These are phyloP conservation scores for Dissophora ornata DNA, from an alignment of 192 early-diverging fungal genomes.

Conservation along the genomic window DNA sequence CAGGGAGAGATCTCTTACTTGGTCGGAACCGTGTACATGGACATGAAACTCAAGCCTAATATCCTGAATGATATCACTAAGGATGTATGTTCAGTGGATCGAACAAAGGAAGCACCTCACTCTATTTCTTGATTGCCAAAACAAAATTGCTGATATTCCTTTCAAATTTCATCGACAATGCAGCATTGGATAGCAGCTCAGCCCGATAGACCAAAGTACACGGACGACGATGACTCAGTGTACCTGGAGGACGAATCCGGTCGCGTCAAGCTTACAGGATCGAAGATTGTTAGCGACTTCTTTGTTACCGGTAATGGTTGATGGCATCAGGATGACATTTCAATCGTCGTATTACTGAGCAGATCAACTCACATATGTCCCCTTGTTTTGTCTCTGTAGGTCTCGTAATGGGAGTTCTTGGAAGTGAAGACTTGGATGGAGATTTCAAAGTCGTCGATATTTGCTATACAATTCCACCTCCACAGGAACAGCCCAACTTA, in stretches of 20 bases:
- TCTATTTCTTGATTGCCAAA: no score
- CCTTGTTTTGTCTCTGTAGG: no score
- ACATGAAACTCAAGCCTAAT: constrained; percentile 89
- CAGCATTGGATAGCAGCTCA: constrained; percentile 77
- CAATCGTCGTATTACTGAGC: no score
- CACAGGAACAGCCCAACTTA: constrained; percentile 57
- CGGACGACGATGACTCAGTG: constrained; percentile 67
- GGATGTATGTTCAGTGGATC: constrained; percentile 68
- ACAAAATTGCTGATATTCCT: no score
- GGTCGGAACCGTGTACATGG: constrained; percentile 90
- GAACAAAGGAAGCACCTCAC: no score
- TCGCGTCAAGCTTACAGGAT: constrained; percentile 79
- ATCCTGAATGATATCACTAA: constrained; percentile 89
- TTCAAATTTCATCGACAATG: no score
- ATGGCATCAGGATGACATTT: no score
- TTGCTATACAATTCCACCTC: constrained; percentile 76
- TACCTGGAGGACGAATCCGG: constrained; percentile 95
- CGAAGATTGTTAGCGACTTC: constrained; percentile 57
- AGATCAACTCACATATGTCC: neutral
- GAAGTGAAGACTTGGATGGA: constrained; percentile 78
- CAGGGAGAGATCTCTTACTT: constrained; percentile 73
- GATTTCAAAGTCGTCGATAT: constrained; percentile 89
- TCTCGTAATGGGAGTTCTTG: constrained; percentile 81
- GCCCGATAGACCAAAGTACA: constrained; percentile 74
- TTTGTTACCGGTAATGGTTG: constrained; percentile 88